These are phyloP conservation scores for Penicillium rolfsii DNA, from an alignment of 2,329 filamentous ascomycete species.

Conservation along the genomic window DNA sequence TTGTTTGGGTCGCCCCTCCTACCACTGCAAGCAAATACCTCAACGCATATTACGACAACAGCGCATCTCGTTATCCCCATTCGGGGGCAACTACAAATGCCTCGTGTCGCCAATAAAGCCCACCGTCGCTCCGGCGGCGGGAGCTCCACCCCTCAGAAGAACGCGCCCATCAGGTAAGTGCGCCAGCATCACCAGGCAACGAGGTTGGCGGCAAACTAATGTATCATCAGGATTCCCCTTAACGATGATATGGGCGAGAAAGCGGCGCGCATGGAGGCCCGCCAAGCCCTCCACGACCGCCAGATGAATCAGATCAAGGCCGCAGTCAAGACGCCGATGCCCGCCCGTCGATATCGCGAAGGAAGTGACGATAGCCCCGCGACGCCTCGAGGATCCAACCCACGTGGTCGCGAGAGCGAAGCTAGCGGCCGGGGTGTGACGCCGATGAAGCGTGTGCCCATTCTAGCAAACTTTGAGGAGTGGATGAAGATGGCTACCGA, in stretches of 20 bases:
- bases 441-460: conserved; percentile 92
- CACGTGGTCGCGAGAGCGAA: conserved; percentile 48
- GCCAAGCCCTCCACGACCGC: conserved; percentile 84
- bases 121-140: conserved; percentile 52
- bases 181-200: conserved; percentile 6
- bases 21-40: conserved; percentile 21
- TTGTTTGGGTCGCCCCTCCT: conserved; percentile 29
- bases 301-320: conserved; percentile 92
- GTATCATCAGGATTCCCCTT: conserved; percentile 73
- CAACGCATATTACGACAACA: conserved; percentile 16
- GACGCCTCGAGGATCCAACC: conserved; percentile 51
- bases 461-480: conserved; percentile 97
- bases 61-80: conserved; percentile 28
- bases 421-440: conserved; percentile 75
- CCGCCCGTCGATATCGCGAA: conserved; percentile 44
- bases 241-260: conserved; percentile 96
- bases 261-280: conserved; percentile 80
- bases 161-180: conserved; percentile 55
- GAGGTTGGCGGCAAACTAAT: conserved; percentile 16
- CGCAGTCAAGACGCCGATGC: conserved; percentile 58
- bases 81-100: conserved; percentile 51
- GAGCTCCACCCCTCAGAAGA: conserved; percentile 55
- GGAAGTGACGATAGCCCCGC: conserved; percentile 52
- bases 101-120: conserved; percentile 57
- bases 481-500: conserved; percentile 99